These are phyloP conservation scores for Acanthamoeba comandoni DNA, from an alignment of 208 protist genomes.

Conservation along the genomic window DNA sequence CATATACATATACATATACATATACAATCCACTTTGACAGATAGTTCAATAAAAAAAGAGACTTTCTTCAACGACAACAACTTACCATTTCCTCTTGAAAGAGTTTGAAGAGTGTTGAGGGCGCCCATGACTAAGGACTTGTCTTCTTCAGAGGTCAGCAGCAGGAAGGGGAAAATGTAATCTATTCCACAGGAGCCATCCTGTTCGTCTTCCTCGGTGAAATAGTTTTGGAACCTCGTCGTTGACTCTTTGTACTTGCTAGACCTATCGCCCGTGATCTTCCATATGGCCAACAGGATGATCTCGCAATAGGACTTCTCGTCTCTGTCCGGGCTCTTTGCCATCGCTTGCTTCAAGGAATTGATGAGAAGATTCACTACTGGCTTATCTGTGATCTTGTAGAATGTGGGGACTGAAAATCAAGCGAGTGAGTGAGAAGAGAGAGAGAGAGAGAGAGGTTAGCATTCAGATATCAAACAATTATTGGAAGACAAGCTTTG, in stretches of 20 bases:
- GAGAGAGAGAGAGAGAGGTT: slow-evolving; percentile 14
- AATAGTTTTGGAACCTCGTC: slow-evolving; percentile 14
- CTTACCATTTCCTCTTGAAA: slow-evolving; percentile 10
- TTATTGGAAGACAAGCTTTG: not conserved
- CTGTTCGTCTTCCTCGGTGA: slow-evolving; percentile 1
- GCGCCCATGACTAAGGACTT: not conserved
- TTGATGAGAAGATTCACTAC: not conserved
- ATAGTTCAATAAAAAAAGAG: no score
- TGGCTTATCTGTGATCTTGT: not conserved
- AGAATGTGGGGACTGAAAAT: not conserved
- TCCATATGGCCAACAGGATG: slow-evolving; percentile 7
- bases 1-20: no score
- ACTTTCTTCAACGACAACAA: not conserved
- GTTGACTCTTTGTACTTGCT: not conserved
- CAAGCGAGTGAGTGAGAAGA: no score
- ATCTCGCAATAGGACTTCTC: slow-evolving; percentile 3
- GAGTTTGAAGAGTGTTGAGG: slow-evolving; percentile 24
- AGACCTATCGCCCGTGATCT: not conserved
- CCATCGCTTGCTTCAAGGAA: slow-evolving; percentile 8
- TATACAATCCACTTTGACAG: no score
- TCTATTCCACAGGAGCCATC: slow-evolving; percentile 19
- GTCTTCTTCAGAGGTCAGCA: not conserved
- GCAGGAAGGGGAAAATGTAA: not conserved
- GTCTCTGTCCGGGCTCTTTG: not conserved
- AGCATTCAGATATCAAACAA: not conserved